Base-by-base conservation (phyloP, 208 protist species). In the Crithidia thermophila region DNA sequence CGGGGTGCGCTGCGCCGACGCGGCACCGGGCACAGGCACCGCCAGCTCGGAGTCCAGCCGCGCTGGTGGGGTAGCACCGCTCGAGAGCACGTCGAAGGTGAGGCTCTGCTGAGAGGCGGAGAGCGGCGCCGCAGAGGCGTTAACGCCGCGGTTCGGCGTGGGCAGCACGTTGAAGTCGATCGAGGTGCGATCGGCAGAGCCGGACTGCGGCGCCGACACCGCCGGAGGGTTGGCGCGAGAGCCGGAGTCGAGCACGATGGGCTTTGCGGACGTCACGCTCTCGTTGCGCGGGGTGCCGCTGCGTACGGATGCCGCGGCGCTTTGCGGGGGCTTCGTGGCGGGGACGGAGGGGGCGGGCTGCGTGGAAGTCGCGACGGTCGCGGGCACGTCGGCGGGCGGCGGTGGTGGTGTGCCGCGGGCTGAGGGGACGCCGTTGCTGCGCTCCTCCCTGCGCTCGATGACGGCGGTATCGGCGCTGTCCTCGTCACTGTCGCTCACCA, bases 401-500 rank as follows among this genome's bases (percentile, higher is more conserved):
- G 31, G 66, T 67, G 34, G 79, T 11, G 46, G 58, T 55, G 31
- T 67, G 60, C 50, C 60, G 39, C 46, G 83, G 68, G 34, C 60
- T 45, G 47, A 72, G 67, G n/a, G 43, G 56, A 33, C 43, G 25
- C 51, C 56, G 33, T 37, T 67, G 64, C 47, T 74, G 23, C 37
- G 71, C 45, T 57, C 28, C 36, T 66, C 58, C 23, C 64, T 64
- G 33, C 40, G 65, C 16, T 39, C 46, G 30, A 72, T 28, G 9
- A 63, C 69, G 9, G 70, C 72, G 1, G 37, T 43, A 36, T 70
- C 68, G 21, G 56, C 63, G 66, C 71, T 86, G 70, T 86, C 77
- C 28, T 81, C 77, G 43, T 90, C 80, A 52, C 84, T 90, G 68
- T 87, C 80, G 11, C 47, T 70, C 27, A 89, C 69, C 46, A 79